These are phyloP conservation scores for Fusarium abutilonis DNA, from an alignment of 2,329 filamentous ascomycete species.

Conservation along the genomic window DNA sequence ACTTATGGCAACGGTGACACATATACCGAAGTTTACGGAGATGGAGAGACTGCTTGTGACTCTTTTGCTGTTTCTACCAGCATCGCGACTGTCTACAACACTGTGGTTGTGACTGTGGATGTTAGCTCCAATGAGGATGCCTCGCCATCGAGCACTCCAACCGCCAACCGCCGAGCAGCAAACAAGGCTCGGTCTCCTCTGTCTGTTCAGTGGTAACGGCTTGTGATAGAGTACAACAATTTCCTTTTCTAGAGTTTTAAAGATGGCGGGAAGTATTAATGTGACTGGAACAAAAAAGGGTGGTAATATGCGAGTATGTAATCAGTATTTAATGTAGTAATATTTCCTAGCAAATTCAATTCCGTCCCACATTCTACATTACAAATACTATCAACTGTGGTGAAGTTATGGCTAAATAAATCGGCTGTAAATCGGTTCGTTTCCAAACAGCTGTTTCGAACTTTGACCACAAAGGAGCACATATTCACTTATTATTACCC, in stretches of 20 bases:
- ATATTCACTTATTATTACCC: no score
- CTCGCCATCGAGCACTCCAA: conserved; percentile 19
- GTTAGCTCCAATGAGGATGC: conserved; percentile 1
- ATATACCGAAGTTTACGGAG: conserved; percentile 24
- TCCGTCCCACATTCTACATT: background rate
- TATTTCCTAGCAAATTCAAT: conserved; percentile 10
- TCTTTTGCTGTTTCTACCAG: conserved; percentile 44
- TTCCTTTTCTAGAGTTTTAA: conserved; percentile 16
- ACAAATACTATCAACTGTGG: background rate
- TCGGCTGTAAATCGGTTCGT: no score
- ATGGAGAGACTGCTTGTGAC: conserved; percentile 38
- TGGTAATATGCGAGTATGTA: conserved; percentile 17
- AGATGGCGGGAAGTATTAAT: conserved; percentile 4
- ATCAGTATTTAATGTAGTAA: conserved; percentile 27
- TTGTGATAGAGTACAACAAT: background rate
- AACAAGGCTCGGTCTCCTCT: conserved; percentile 29
- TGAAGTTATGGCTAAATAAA: no score
- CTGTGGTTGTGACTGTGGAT: conserved; percentile 48
- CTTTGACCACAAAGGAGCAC: no score
- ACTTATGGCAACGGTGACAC: conserved; percentile 21
- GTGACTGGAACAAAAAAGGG: background rate
- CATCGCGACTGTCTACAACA: conserved; percentile 51
- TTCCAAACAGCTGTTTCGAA: no score
- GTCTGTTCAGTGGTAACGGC: conserved; percentile 27
- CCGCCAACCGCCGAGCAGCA: conserved; percentile 5